Conservation (phyloP, 2,329 filamentous ascomycete species). For the Sclerotinia minor region DNA sequence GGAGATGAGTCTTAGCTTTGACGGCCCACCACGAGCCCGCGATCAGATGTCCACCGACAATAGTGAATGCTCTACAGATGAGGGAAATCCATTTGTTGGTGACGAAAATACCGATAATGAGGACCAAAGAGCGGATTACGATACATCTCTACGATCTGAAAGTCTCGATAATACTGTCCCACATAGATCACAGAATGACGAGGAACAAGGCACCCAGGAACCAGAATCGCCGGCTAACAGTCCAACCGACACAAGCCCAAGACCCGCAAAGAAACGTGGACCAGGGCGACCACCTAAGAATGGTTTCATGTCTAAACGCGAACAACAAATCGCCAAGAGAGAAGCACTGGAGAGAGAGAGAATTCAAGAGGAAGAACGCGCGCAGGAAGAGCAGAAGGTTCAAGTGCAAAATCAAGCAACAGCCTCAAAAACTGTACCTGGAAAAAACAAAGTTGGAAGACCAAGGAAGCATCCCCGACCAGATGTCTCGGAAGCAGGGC, state of each 20-base stretch:
- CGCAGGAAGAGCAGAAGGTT: slow-evolving; percentile 40
- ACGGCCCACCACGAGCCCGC: slow-evolving; percentile 59
- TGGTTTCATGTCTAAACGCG: slow-evolving; percentile 78
- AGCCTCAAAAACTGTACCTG: slow-evolving; percentile 37
- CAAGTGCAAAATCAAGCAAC: slow-evolving; percentile 53
- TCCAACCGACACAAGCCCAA: slow-evolving; percentile 30
- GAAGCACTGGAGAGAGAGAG: slow-evolving; percentile 51
- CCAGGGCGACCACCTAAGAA: slow-evolving; percentile 82
- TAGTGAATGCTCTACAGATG: slow-evolving; percentile 28
- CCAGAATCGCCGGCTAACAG: slow-evolving; percentile 25
- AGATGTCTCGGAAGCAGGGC: slow-evolving; percentile 49
- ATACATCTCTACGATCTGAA: slow-evolving; percentile 19
- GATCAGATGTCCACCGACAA: slow-evolving; percentile 46
- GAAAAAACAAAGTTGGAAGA: slow-evolving; percentile 64
- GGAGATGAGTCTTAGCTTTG: slow-evolving; percentile 74
- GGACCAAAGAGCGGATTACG: slow-evolving; percentile 30
- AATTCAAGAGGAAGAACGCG: slow-evolving; percentile 55
- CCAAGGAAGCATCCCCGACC: slow-evolving; percentile 63
- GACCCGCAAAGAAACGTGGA: slow-evolving; percentile 54
- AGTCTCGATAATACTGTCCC: slow-evolving; percentile 32
- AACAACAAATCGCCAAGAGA: slow-evolving; percentile 65
- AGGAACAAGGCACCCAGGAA: slow-evolving; percentile 38
- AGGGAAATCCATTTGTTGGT: slow-evolving; percentile 34
- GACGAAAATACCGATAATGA: slow-evolving; percentile 34
- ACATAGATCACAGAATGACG: slow-evolving; percentile 39